Percentiles rank a stretch among this genome's conserved stretches.
phyloP scores from a whole-genome alignment of 805 yeast species.

The Saccharomycopsis capsularis region DNA sequence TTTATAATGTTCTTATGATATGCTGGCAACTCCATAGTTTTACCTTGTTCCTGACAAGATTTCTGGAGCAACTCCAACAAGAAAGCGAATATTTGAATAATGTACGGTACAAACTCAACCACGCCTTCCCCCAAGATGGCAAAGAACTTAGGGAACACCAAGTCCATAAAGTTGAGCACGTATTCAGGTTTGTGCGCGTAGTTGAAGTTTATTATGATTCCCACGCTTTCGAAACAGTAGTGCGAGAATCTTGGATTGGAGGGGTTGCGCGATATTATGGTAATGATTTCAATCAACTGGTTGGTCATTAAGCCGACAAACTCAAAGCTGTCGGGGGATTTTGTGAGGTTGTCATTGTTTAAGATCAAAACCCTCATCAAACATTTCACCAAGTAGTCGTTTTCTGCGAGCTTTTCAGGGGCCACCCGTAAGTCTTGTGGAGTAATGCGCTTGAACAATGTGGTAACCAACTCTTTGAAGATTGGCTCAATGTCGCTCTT shows the following conservation, averaged over 20 bases:
- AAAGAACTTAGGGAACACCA: constrained; percentile 62
- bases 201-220: constrained; percentile 57
- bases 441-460: constrained; percentile 60
- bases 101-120: constrained; percentile 90
- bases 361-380: constrained; percentile 75
- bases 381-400: constrained; percentile 87
- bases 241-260: constrained; percentile 93
- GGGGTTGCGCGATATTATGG: constrained; percentile 76
- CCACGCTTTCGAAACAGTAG: constrained; percentile 82
- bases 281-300: constrained; percentile 64
- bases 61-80: constrained; percentile 56
- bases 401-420: constrained; percentile 91
- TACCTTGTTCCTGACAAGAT: constrained; percentile 14
- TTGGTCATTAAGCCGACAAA: constrained; percentile 32
- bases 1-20: constrained; percentile 59
- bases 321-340: constrained; percentile 29
- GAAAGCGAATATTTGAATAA: constrained; percentile 82
- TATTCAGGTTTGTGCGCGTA: constrained; percentile 29
- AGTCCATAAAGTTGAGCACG: constrained; percentile 37
- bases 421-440: constrained; percentile 42
- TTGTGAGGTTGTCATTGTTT: constrained; percentile 43
- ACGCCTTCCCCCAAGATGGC: constrained; percentile 72
- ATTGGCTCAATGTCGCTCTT: constrained; percentile 66
- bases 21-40: constrained; percentile 46
- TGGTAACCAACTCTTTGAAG: constrained; percentile 53